Evolutionary conservation across 257 asterid genomes (phyloP), one percentile per base, ranked within the genome.

Genomic region (Verbascum thapsus): DNA sequence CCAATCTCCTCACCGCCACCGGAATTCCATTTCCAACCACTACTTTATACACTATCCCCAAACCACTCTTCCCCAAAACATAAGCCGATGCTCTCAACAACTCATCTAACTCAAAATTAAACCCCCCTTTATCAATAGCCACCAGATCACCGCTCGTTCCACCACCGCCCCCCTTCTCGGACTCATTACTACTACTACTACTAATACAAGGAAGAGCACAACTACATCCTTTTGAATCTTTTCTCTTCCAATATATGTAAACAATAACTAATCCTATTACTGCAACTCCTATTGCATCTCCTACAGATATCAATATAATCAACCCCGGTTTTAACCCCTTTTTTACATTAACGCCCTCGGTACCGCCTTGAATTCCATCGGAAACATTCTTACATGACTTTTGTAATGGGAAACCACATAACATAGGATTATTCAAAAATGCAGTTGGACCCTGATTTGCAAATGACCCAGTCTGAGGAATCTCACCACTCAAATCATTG

Each of bases 351-450:
- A 8, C 62, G 19, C 76, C 78, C 6, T 53, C 70, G 30, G 52
- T 58, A 23, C 84, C 66, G 40, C 58, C 58, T 68, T 77, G 81
- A 53, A 61, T 30, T 7, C 72, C 78, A 1, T 66, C 78, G 1
- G 91, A 72, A 47, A 49, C 70, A 4, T 72, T 81, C 77, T 74
- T 81, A 59, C 99, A 92, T 7, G 84, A 50, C 70, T 52, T 87
- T 35, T 87, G 96, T 48, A 92, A 61, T n/a, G 99, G 99, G 60
- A 92, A 92, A 49, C 99, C 97, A 77, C 99, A 92, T n/a, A 92
- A 69, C 67, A 58, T 55, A 4, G 96, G 90, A 56, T 92, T 92
- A 51, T 84, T 85, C 72, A 84, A 42, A 72, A 92, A 92, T 30
- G 99, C 97, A 0, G 94, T 87, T 0, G 97, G 97, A 16, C 99